Evolutionary conservation across 2,329 filamentous ascomycete species (phyloP).

Genomic region (Penicillium verrucosum): DNA sequence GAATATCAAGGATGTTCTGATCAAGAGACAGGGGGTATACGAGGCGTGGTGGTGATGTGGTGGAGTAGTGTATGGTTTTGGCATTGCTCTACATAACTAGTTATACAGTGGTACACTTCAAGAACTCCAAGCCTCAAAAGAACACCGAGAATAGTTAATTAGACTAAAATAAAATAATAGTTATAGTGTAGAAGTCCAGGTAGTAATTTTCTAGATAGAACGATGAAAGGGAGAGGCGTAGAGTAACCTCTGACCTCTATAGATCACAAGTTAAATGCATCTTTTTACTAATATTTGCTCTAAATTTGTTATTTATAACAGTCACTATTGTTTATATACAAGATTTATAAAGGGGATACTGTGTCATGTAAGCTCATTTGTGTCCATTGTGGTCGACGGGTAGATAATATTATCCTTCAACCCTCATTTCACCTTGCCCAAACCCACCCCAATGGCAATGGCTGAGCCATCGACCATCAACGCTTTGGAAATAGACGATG

Average conservation of each 20-base stretch:
- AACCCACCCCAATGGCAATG: conserved; percentile 1
- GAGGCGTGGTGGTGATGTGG: neutral
- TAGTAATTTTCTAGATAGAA: neutral
- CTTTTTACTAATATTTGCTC: neutral
- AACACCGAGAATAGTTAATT: neutral
- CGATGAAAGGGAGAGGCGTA: neutral
- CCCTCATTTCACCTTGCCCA: neutral
- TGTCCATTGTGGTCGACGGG: neutral
- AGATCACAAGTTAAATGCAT: neutral
- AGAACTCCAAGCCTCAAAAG: neutral
- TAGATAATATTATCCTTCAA: neutral
- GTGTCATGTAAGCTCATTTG: neutral
- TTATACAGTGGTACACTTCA: neutral
- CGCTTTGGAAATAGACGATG: conserved; percentile 5
- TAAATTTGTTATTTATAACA: neutral
- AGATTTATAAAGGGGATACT: neutral
- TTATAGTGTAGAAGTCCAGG: neutral
- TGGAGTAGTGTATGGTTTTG: too few relatives aligned
- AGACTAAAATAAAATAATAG: neutral
- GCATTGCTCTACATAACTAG: neutral
- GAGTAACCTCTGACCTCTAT: neutral
- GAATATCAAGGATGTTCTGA: neutral
- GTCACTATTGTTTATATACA: neutral
- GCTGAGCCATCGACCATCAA: neutral
- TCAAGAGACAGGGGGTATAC: neutral